Base-by-base conservation (phyloP, 345 rosid species). In the Eucalyptus cloeziana region DNA sequence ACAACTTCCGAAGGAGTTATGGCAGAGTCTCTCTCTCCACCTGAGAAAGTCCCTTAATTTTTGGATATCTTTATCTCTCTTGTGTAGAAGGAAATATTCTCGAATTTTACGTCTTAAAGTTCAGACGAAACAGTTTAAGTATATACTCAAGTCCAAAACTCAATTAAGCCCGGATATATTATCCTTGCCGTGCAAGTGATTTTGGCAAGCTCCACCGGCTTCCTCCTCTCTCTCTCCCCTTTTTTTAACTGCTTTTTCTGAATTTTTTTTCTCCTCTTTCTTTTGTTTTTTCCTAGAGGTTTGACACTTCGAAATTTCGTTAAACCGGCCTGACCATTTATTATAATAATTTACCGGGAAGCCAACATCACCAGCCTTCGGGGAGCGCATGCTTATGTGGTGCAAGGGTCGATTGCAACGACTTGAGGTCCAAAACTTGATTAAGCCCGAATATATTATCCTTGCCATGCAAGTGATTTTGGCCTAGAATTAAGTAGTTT, bases 341-440 rank as follows among this genome's bases (percentile, higher is more conserved):
- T 76, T 40, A 40, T 37, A 5, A 21, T 37, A 76, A 76, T 21
- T 76, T 40, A 40, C 83, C 13, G 47, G 24, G 24, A 76, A 76
- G 83, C 83, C 24, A n/a, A 11, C 76, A 64, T 19, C 83, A 6
- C 22, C 81, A 17, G 21, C 45, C 14, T 21, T 13, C 12, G 83
- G 47, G 13, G 25, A 5, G 43, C 83, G 22, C 62, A 0, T 37
- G 83, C 83, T 10, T 37, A 21, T 11, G 30, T 10, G 83, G 83
- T 27, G 24, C 47, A 0, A 2, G 27, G 37, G 37, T 37, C 37
- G 37, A 37, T 37, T 37, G 37, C 37, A 37, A 37, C 37, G 37
- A 4, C 37, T 37, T 5, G 0, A 49, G 1, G 1, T 50, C 7
- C 0, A 2, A 50, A 33, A 17, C 80, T 33, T 1, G 80, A 3